These are phyloP conservation scores for Pycnococcus provasolii DNA, from an alignment of 139 green algal species.

Conservation along the genomic window DNA sequence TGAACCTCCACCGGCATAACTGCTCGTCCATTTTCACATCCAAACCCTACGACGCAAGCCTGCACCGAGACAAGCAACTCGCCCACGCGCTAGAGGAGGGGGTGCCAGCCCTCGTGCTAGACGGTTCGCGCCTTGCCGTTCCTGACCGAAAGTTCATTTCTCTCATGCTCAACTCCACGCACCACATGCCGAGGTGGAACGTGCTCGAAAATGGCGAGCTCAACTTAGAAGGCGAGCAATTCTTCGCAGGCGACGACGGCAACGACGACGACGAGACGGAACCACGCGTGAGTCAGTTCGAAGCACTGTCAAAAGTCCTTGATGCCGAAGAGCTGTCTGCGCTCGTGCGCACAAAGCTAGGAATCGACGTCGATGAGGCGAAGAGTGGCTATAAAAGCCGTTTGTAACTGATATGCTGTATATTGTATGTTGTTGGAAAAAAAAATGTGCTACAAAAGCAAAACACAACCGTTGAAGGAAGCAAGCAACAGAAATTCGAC, in stretches of 20 bases:
- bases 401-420: no score
- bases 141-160: background rate
- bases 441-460: background rate
- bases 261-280: background rate
- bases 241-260: no score
- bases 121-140: background rate
- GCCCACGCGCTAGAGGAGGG: background rate
- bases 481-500: background rate
- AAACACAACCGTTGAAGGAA: background rate
- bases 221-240: background rate
- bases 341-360: slow-evolving; percentile 12
- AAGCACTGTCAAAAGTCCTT: slow-evolving; percentile 7
- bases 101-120: slow-evolving; percentile 4
- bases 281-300: background rate
- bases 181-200: slow-evolving; percentile 1
- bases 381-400: slow-evolving; percentile 2
- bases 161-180: slow-evolving; percentile 4
- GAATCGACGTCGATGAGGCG: slow-evolving; percentile 10
- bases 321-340: slow-evolving; percentile 7
- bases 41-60: background rate
- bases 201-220: slow-evolving; percentile 1
- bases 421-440: no score
- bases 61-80: background rate
- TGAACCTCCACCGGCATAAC: background rate
- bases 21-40: background rate